Evolutionary conservation across 2,329 filamentous ascomycete species (phyloP).

Genomic region (Botrytis galanthina): DNA sequence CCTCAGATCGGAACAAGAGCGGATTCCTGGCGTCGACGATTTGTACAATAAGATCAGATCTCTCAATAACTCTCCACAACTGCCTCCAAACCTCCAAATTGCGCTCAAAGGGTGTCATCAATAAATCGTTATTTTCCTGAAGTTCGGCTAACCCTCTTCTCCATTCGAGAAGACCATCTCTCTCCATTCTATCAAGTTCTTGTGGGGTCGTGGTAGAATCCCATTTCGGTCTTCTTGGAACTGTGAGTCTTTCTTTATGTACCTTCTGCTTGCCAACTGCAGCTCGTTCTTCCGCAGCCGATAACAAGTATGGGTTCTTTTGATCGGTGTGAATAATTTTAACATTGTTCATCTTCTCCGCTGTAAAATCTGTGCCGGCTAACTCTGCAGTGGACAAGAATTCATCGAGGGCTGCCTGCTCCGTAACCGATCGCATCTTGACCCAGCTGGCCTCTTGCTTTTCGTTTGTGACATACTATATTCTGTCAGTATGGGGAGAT

Average conservation of each 20-base stretch:
- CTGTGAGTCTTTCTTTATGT: slow-evolving; percentile 76
- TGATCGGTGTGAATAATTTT: slow-evolving; percentile 98
- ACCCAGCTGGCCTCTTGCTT: slow-evolving; percentile 92
- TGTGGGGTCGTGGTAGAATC: slow-evolving; percentile 78
- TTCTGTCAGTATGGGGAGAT: slow-evolving; percentile 30
- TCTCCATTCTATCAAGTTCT: slow-evolving; percentile 76
- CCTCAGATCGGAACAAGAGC: slow-evolving; percentile 87
- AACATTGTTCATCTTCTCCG: slow-evolving; percentile 98
- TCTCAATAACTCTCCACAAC: slow-evolving; percentile 95
- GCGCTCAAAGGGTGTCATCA: slow-evolving; percentile 97
- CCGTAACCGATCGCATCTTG: slow-evolving; percentile 98
- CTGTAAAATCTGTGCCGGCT: slow-evolving; percentile 97
- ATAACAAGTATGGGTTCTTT: slow-evolving; percentile 90
- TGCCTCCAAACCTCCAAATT: slow-evolving; percentile 98
- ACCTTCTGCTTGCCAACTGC: slow-evolving; percentile 77
- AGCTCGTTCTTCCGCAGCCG: slow-evolving; percentile 76
- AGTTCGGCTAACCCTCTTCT: slow-evolving; percentile 85
- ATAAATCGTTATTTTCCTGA: slow-evolving; percentile 87
- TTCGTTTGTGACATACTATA: slow-evolving; percentile 82
- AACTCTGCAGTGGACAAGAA: slow-evolving; percentile 94
- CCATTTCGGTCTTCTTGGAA: slow-evolving; percentile 88
- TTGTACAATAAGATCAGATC: slow-evolving; percentile 92
- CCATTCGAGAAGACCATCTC: slow-evolving; percentile 82
- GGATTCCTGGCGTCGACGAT: slow-evolving; percentile 98
- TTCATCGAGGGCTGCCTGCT: slow-evolving; percentile 94